These are phyloP conservation scores for Zasmidium citrigriseum DNA, from an alignment of 2,329 filamentous ascomycete genomes.

Conservation along the genomic window DNA sequence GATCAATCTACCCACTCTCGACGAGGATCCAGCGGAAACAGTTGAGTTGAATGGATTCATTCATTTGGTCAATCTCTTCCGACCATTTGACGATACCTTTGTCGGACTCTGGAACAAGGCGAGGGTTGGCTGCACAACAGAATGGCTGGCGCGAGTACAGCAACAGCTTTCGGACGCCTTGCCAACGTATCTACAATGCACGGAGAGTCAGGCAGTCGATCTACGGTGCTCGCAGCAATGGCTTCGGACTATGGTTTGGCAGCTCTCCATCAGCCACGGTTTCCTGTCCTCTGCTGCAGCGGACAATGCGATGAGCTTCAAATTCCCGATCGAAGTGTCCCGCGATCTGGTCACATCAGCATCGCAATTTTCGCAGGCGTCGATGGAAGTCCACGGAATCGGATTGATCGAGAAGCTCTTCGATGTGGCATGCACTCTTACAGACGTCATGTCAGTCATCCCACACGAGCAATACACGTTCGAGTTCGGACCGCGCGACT, in stretches of 20 bases:
- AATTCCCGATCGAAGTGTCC: conserved; percentile 63
- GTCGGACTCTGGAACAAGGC: conserved; percentile 66
- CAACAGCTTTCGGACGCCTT: conserved; percentile 55
- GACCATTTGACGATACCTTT: conserved; percentile 64
- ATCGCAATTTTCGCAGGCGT: conserved; percentile 69
- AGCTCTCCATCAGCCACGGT: conserved; percentile 66
- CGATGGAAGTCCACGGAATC: conserved; percentile 73
- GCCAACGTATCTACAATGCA: conserved; percentile 58
- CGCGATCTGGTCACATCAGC: conserved; percentile 63
- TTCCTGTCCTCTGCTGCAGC: conserved; percentile 61
- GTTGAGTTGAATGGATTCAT: conserved; percentile 61
- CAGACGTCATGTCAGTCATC: conserved; percentile 68
- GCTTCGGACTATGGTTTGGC: conserved; percentile 72
- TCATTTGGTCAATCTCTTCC: conserved; percentile 62
- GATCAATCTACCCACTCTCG: conserved; percentile 53
- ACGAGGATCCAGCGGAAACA: conserved; percentile 55
- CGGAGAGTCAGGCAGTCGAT: conserved; percentile 69
- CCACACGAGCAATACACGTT: conserved; percentile 60
- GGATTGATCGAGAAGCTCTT: conserved; percentile 81
- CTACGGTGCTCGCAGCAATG: conserved; percentile 70
- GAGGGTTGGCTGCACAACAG: conserved; percentile 45
- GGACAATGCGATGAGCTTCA: conserved; percentile 63
- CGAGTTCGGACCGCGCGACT: conserved; percentile 68
- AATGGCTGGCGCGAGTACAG: conserved; percentile 50
- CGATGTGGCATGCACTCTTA: conserved; percentile 72